Conservation (phyloP, 2,329 filamentous ascomycete species). For the Trichoderma koningii region DNA sequence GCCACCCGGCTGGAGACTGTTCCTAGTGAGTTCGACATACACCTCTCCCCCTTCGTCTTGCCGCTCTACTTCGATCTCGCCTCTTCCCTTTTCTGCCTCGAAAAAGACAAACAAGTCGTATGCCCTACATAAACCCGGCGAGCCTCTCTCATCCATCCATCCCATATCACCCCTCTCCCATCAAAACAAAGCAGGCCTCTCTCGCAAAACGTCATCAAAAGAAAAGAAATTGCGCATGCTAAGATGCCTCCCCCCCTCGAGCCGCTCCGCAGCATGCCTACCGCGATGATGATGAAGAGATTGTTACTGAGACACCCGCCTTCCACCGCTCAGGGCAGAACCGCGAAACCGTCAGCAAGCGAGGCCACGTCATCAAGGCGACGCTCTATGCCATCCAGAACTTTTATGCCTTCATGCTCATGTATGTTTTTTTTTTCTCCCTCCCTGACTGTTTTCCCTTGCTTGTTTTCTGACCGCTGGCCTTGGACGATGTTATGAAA, state of each 20-base stretch:
- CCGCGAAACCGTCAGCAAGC: conserved; percentile 62
- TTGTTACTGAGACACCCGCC: conserved; percentile 65
- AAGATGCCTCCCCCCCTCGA: conserved; percentile 31
- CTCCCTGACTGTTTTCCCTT: not conserved
- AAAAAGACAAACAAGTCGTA: not conserved
- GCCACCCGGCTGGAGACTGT: conserved; percentile 50
- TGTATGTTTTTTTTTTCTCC: conserved; percentile 61
- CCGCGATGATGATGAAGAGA: conserved; percentile 24
- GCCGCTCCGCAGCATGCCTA: conserved; percentile 7
- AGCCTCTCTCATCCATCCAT: not conserved
- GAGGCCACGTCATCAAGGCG: conserved; percentile 77
- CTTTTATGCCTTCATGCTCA: conserved; percentile 99
- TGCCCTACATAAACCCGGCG: not conserved
- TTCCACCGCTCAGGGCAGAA: conserved; percentile 73
- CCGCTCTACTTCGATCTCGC: not conserved
- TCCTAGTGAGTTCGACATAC: conserved; percentile 52
- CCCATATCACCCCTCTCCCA: not conserved
- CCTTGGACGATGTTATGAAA: too few relatives aligned
- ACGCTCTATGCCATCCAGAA: conserved; percentile 87
- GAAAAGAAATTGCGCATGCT: conserved; percentile 35
- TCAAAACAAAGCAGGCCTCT: not conserved
- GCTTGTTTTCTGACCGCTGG: not conserved
- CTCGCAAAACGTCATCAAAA: too few relatives aligned
- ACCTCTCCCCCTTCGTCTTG: not conserved
- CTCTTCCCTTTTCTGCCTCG: not conserved